Percentiles rank a stretch among this genome's conserved stretches.
Conservation (phyloP, 345 rosid genomes). For the Citrus mangshanensis region DNA sequence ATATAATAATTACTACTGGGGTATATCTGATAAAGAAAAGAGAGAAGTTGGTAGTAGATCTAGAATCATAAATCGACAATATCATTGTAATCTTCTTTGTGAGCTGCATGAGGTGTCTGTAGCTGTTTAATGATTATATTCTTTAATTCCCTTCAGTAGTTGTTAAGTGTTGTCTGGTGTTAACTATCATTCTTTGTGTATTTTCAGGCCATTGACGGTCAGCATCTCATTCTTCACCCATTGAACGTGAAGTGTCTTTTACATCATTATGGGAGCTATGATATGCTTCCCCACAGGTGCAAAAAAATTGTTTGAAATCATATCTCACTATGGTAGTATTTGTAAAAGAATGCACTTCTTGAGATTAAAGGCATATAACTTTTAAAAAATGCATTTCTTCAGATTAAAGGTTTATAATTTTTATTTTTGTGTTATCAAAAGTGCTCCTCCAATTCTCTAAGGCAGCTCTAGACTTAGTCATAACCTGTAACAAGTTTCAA, state of each 20-base stretch:
- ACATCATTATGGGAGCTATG: slow-evolving; percentile 83
- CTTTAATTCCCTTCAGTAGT: not conserved
- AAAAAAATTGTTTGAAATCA: slow-evolving; percentile 1
- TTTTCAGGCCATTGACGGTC: slow-evolving; percentile 90
- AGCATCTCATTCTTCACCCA: slow-evolving; percentile 81
- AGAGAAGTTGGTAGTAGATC: not conserved
- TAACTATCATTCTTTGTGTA: slow-evolving; percentile 5
- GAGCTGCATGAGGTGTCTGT: slow-evolving; percentile 1
- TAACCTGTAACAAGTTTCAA: not conserved
- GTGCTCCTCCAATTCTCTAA: not conserved
- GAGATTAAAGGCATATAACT: not conserved
- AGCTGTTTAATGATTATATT: not conserved
- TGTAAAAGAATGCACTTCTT: not conserved
- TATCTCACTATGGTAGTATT: not conserved
- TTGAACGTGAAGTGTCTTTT: slow-evolving; percentile 85
- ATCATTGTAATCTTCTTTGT: not conserved
- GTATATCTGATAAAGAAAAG: not conserved
- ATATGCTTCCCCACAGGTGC: slow-evolving; percentile 66
- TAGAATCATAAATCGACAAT: not conserved
- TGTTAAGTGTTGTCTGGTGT: not conserved
- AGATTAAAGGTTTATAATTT: not conserved
- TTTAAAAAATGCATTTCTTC: not conserved
- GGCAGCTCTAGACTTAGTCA: not conserved
- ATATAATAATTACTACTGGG: not conserved
- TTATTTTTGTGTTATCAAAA: not conserved